Base-by-base conservation (phyloP, 208 protist genomes). In the Lotmaria passim region DNA sequence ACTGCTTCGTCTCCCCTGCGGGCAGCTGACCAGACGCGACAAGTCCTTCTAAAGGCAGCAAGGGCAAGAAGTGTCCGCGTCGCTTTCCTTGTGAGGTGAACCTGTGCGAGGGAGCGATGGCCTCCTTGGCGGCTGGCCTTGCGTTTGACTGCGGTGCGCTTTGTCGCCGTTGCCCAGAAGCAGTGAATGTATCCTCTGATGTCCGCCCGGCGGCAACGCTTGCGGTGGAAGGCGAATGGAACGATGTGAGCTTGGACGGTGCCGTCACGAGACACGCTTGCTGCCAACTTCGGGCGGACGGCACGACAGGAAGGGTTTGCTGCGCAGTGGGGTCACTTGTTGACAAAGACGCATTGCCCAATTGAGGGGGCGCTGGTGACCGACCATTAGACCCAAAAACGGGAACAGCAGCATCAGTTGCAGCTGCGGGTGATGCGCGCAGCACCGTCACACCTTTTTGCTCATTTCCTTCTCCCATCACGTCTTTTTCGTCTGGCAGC, bases 31-130 rank as follows among this genome's bases (percentile, higher is more conserved):
- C n/a, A 12, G 60, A 64, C 23, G 56, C 61, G n/a, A 75, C 44
- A 8, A 75, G 52, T 5, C 70, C 70, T 30, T 75, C 70, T 1
- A 30, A 28, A 6, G 70, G 70, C 28, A 75, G 38, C 30, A 61
- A 69, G 11, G 70, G 70, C n/a, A 69, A 23, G 33, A 69, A 69
- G 17, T 33, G 70, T 21, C 46, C 14, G 11, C 31, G 50, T 21
- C 51, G 23, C 34, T 56, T 75, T 12, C 61, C 60, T 33, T 50
- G 50, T 24, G 26, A 36, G 38, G 58, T 55, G 19, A 66, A 23
- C 19, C 55, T 30, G 26, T 66, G 68, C 44, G 43, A 44, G 36
- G 55, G 30, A 6, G 43, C 69, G 7, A 53, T 23, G 23, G 69
- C 30, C 31, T 53, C 30, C 3, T 48, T 31, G 19, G 51, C 24